phyloP scores from a whole-genome alignment of 441 rosid species.

The Gossypium davidsonii region DNA sequence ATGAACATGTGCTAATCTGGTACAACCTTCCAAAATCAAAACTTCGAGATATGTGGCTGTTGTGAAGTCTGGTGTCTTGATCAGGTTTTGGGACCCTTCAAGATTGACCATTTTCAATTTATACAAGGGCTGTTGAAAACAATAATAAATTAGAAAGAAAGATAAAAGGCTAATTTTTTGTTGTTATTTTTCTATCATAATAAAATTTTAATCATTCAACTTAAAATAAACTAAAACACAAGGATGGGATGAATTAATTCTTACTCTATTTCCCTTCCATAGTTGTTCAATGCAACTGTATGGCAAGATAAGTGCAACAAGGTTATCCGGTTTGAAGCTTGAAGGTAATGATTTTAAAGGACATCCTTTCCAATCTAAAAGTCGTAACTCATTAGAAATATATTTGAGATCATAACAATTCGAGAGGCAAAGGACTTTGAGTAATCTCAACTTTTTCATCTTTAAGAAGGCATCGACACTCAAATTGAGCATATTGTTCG shows the following conservation, averaged over 20 bases:
- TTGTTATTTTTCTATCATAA: background rate
- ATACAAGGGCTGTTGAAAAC: background rate
- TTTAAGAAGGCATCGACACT: too few relatives aligned
- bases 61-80: slow-evolving; percentile 17
- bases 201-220: too few relatives aligned
- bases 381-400: slow-evolving; percentile 22
- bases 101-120: background rate
- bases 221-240: background rate
- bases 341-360: slow-evolving; percentile 29
- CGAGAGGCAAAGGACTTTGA: too few relatives aligned
- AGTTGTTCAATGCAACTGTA: slow-evolving; percentile 24
- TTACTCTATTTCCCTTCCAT: slow-evolving; percentile 5
- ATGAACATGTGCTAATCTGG: slow-evolving; percentile 18
- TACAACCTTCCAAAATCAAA: slow-evolving; percentile 16
- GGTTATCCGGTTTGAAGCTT: slow-evolving; percentile 16
- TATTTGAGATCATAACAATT: background rate
- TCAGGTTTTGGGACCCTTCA: slow-evolving; percentile 6
- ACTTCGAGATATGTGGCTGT: background rate
- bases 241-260: background rate
- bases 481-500: too few relatives aligned
- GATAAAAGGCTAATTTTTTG: background rate
- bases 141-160: background rate
- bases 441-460: too few relatives aligned
- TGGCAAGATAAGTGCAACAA: slow-evolving; percentile 28
- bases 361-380: slow-evolving; percentile 31